phyloP scores from a whole-genome alignment of 306 rosid genomes.

The Casuarina cunninghamiana region DNA sequence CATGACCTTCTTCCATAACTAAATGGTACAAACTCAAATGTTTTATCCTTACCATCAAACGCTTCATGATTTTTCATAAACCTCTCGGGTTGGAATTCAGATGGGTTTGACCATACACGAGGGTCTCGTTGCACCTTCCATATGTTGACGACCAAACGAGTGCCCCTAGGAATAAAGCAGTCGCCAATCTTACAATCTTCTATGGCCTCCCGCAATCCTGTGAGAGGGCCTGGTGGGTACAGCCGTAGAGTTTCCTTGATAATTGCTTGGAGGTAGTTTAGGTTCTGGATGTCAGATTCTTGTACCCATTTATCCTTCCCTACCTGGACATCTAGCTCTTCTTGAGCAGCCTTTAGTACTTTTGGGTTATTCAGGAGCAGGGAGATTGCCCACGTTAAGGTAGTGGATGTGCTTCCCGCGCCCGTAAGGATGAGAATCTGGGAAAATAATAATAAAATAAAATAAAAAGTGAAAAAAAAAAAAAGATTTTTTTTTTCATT shows the following conservation, averaged over 20 bases:
- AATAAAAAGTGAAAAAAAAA: background rate
- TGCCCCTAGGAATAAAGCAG: constrained; percentile 27
- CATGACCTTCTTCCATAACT: constrained; percentile 34
- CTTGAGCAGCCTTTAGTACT: constrained; percentile 28
- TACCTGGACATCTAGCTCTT: constrained; percentile 30
- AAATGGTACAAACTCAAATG: constrained; percentile 35
- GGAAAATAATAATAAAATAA: background rate
- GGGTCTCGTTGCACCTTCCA: constrained; percentile 44
- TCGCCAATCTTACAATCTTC: constrained; percentile 32
- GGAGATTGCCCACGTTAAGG: constrained; percentile 33
- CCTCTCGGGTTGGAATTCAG: constrained; percentile 32
- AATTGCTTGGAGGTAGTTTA: constrained; percentile 35
- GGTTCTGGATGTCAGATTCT: constrained; percentile 35
- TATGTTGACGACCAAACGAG: constrained; percentile 35
- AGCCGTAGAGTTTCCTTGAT: constrained; percentile 33
- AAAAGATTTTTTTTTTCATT: background rate
- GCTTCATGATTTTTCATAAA: constrained; percentile 22
- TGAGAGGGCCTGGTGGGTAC: constrained; percentile 37
- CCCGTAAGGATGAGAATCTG: constrained; percentile 29
- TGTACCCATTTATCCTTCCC: constrained; percentile 38
- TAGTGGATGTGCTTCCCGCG: constrained; percentile 29
- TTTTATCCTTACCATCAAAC: background rate
- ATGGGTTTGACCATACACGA: constrained; percentile 25
- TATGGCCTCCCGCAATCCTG: constrained; percentile 39
- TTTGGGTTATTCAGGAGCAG: constrained; percentile 30